Percentiles rank a stretch among this genome's conserved stretches.
Evolutionary conservation across 495 filamentous ascomycete species (phyloP).

Genomic region (Bathelium albidoporum): DNA sequence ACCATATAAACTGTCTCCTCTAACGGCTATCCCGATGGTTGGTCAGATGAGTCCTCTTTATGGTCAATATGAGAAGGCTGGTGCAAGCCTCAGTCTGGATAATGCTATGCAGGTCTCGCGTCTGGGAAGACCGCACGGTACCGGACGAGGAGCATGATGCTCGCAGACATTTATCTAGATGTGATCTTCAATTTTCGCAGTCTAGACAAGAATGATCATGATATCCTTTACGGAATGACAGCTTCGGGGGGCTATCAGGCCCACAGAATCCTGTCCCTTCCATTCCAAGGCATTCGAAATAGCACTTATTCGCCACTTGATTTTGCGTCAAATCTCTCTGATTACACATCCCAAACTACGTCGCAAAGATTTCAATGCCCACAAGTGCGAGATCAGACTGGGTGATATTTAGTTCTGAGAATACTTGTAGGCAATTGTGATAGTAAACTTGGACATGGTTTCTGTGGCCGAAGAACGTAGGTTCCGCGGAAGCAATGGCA

Average conservation of each 20-base stretch:
- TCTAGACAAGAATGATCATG: background rate
- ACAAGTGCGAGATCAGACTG: background rate
- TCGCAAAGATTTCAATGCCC: background rate
- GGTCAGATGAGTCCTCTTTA: constrained; percentile 13
- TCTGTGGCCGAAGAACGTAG: background rate
- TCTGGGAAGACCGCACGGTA: constrained; percentile 14
- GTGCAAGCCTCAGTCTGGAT: constrained; percentile 29
- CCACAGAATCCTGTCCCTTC: background rate
- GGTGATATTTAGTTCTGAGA: background rate
- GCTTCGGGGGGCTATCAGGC: background rate
- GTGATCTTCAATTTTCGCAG: background rate
- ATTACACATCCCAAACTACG: background rate
- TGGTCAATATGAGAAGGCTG: constrained; percentile 5
- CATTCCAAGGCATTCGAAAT: background rate
- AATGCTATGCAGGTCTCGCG: constrained; percentile 36
- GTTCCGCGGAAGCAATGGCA: background rate
- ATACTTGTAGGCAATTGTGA: background rate
- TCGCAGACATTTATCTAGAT: background rate
- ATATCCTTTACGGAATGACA: background rate
- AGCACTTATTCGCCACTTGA: background rate
- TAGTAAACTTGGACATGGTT: background rate
- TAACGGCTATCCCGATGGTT: background rate
- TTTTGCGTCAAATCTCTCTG: background rate
- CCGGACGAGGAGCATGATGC: background rate
- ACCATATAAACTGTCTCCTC: constrained; percentile 5